Conservation (phyloP, 2,329 filamentous ascomycete species). For the Cladosporium sp. region DNA sequence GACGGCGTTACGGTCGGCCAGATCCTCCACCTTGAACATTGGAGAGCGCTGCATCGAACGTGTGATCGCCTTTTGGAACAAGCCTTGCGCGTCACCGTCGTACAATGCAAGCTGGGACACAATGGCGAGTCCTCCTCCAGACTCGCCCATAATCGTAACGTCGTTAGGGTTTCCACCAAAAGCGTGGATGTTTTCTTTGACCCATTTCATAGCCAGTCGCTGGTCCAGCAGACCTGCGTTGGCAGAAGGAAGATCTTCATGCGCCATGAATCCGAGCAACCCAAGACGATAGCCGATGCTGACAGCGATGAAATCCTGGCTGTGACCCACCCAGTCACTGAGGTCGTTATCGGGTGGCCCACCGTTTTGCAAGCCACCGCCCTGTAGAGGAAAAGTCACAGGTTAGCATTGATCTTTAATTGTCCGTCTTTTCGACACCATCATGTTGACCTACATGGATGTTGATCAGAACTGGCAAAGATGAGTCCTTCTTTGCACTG, state of each 20-base stretch:
- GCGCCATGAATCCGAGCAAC: constrained; percentile 64
- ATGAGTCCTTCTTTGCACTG: constrained; percentile 22
- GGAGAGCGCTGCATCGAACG: no score
- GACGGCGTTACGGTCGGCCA: no score
- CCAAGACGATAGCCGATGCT: constrained; percentile 62
- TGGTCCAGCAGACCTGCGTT: constrained; percentile 66
- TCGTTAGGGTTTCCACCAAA: constrained; percentile 59
- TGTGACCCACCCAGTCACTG: constrained; percentile 20
- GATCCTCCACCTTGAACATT: no score
- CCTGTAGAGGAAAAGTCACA: no score
- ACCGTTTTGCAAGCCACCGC: no score
- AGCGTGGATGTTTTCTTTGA: constrained; percentile 53
- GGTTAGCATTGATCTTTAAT: no score
- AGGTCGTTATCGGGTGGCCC: constrained; percentile 21
- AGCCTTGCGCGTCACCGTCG: no score
- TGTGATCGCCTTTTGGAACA: no score
- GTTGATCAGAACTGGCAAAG: constrained; percentile 40
- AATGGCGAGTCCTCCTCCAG: constrained; percentile 14
- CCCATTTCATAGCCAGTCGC: constrained; percentile 55
- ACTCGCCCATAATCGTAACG: constrained; percentile 24
- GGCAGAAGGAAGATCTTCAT: constrained; percentile 39
- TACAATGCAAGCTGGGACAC: not conserved
- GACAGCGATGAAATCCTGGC: constrained; percentile 57
- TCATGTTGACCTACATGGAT: not conserved
- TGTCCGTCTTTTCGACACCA: no score